Evolutionary conservation across 176 grass and related monocot species (phyloP).

Genomic region (Carex myosuroides): DNA sequence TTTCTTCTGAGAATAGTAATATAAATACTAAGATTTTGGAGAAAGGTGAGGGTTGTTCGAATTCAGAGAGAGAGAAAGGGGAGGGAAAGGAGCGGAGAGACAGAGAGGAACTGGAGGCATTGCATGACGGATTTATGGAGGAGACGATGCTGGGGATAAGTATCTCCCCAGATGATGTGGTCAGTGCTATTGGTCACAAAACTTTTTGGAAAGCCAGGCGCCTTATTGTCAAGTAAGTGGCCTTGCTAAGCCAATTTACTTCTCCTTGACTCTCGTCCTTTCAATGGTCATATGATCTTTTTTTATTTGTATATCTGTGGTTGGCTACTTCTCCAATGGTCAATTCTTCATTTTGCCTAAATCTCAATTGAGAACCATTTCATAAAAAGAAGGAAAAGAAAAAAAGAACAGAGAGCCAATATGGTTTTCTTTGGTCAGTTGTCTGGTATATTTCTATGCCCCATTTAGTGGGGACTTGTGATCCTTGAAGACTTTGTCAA

Average conservation of each 20-base stretch:
- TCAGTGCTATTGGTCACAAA: constrained; percentile 59
- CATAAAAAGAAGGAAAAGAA: neutral
- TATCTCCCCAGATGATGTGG: constrained; percentile 66
- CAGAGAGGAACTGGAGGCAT: neutral
- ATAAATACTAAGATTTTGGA: constrained; percentile 6
- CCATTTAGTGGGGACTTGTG: neutral
- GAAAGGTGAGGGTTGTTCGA: neutral
- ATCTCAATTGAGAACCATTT: neutral
- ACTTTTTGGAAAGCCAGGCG: constrained; percentile 90
- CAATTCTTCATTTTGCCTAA: neutral
- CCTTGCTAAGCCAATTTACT: neutral
- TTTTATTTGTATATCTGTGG: neutral
- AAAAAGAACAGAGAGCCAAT: neutral
- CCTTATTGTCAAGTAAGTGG: constrained; percentile 71
- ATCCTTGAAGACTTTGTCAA: neutral
- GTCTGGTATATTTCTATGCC: neutral
- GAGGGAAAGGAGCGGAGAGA: constrained; percentile 9
- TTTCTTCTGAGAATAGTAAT: constrained; percentile 7
- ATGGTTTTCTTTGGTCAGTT: constrained; percentile 10
- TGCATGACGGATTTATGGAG: constrained; percentile 5
- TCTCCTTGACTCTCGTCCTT: neutral
- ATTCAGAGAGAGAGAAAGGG: constrained; percentile 18
- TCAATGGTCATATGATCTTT: neutral
- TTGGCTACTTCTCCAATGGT: neutral
- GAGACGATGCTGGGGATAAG: constrained; percentile 38